Evolutionary conservation across 305 asterid species (phyloP).

Genomic region (Solanum hybrid): DNA sequence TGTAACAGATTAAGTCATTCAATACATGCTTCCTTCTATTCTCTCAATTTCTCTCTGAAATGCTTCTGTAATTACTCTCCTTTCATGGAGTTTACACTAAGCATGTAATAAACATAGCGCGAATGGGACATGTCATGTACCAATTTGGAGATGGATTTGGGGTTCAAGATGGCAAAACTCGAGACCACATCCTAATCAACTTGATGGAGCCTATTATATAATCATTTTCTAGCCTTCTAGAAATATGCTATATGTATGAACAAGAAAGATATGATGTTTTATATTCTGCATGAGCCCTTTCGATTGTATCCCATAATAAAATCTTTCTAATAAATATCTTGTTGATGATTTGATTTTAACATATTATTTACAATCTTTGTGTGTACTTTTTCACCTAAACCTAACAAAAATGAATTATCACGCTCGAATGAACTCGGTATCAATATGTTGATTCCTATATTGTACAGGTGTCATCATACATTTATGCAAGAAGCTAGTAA

Average conservation of each 20-base stretch:
- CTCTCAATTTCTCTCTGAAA: no score
- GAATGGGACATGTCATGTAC: conserved; percentile 38
- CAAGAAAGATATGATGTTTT: not conserved
- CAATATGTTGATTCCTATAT: not conserved
- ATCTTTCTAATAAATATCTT: not conserved
- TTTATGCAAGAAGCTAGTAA: no score
- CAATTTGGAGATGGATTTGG: conserved; percentile 62
- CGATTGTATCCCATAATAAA: not conserved
- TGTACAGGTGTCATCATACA: no score
- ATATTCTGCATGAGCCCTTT: not conserved
- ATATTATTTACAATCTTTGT: no score
- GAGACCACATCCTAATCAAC: conserved; percentile 26
- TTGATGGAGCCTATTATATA: conserved; percentile 29
- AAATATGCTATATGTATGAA: not conserved
- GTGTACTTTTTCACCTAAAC: not conserved
- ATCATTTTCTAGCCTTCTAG: not conserved
- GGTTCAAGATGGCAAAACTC: conserved; percentile 34
- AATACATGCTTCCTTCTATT: no score
- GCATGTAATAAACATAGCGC: conserved; percentile 28
- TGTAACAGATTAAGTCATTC: no score
- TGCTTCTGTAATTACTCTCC: no score
- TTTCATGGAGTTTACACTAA: not conserved
- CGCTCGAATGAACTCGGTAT: accelerated
- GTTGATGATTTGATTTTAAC: not conserved
- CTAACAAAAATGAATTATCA: not conserved